phyloP scores from a whole-genome alignment of 306 rosid genomes.

The Begonia masoniana region DNA sequence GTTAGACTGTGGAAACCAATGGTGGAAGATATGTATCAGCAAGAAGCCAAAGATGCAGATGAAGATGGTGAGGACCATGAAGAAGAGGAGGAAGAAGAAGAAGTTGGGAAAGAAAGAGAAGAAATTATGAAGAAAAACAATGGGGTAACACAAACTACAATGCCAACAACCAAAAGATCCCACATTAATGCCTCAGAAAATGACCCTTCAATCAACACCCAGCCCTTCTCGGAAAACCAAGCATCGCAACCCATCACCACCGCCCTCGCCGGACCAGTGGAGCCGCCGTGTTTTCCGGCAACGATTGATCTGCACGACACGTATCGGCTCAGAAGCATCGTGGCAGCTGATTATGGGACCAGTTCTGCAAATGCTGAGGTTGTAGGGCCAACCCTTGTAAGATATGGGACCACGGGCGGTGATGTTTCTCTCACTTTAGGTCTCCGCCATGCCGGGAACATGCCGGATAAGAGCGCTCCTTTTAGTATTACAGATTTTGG shows the following conservation, averaged over 20 bases:
- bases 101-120: slow-evolving; percentile 15
- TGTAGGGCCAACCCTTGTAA: slow-evolving; percentile 48
- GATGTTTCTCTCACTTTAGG: slow-evolving; percentile 90
- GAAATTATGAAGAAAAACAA: slow-evolving; percentile 12
- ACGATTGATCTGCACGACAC: slow-evolving; percentile 29
- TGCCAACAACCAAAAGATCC: slow-evolving; percentile 14
- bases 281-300: slow-evolving; percentile 17
- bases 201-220: slow-evolving; percentile 50
- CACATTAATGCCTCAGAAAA: slow-evolving; percentile 26
- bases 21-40: slow-evolving; percentile 99
- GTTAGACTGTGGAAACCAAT: slow-evolving; percentile 99
- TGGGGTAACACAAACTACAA: slow-evolving; percentile 52
- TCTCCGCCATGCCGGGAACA: slow-evolving; percentile 18
- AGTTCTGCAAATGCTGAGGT: slow-evolving; percentile 31
- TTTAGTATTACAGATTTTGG: slow-evolving; percentile 81
- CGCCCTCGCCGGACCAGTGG: not conserved
- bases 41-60: slow-evolving; percentile 60
- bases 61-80: slow-evolving; percentile 14
- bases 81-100: slow-evolving; percentile 16
- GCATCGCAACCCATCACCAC: slow-evolving; percentile 11
- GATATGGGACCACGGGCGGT: slow-evolving; percentile 79
- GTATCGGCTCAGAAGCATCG: slow-evolving; percentile 45
- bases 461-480: slow-evolving; percentile 47
- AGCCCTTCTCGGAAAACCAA: slow-evolving; percentile 59
- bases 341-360: slow-evolving; percentile 53